A percentile compares a stretch with the other conserved stretches of the same genome.
Conservation (phyloP, 2,329 filamentous ascomycete genomes). For the Paraphoma chrysanthemicola region DNA sequence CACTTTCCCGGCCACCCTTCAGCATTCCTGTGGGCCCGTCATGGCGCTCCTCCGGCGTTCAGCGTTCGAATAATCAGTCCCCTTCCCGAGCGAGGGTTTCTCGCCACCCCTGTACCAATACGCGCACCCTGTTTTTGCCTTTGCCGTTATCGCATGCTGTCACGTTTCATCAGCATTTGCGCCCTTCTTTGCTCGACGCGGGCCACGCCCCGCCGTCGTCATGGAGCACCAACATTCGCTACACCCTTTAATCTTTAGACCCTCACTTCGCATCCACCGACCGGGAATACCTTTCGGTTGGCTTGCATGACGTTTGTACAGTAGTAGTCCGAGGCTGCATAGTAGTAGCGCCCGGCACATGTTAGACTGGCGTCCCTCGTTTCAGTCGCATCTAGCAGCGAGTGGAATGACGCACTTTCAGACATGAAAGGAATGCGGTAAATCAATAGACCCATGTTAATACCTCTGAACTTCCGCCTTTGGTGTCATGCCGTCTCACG, state of each 20-base stretch:
- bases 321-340: slow-evolving; percentile 35
- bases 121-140: slow-evolving; percentile 11
- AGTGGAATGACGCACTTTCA: slow-evolving; percentile 33
- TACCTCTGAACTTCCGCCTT: background rate
- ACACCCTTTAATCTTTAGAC: slow-evolving; percentile 48
- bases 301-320: slow-evolving; percentile 46
- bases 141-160: slow-evolving; percentile 3
- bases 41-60: slow-evolving; percentile 33
- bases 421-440: slow-evolving; percentile 22
- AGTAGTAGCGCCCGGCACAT: slow-evolving; percentile 9
- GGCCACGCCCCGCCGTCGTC: slow-evolving; percentile 21
- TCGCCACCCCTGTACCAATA: slow-evolving; percentile 42
- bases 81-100: slow-evolving; percentile 29
- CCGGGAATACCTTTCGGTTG: slow-evolving; percentile 16
- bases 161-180: slow-evolving; percentile 14
- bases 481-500: slow-evolving; percentile 6
- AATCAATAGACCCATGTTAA: slow-evolving; percentile 29
- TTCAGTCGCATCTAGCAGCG: slow-evolving; percentile 25
- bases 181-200: slow-evolving; percentile 24
- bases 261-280: slow-evolving; percentile 36
- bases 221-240: slow-evolving; percentile 43
- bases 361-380: slow-evolving; percentile 14
- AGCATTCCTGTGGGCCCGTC: slow-evolving; percentile 12
- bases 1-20: slow-evolving; percentile 13
- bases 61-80: slow-evolving; percentile 30